Evolutionary conservation across 106 monocot genomes (phyloP).

Genomic region (Phalaenopsis aphrodite): DNA sequence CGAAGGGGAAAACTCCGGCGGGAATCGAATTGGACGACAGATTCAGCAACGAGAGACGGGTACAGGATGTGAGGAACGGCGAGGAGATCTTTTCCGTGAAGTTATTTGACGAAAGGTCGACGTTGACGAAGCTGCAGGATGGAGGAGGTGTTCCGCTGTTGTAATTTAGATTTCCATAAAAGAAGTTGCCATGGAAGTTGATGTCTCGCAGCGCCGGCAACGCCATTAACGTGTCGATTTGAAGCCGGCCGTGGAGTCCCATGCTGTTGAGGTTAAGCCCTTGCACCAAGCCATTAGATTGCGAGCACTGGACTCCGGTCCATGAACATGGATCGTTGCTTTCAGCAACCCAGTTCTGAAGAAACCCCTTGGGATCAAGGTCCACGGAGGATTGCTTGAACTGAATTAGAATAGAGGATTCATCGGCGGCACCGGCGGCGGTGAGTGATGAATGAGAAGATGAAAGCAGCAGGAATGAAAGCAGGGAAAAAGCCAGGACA

Average conservation of each 20-base stretch:
- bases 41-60: constrained; percentile 29
- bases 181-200: constrained; percentile 34
- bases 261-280: constrained; percentile 25
- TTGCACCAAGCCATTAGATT: constrained; percentile 17
- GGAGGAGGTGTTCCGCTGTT: constrained; percentile 4
- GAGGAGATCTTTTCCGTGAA: constrained; percentile 27
- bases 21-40: constrained; percentile 49
- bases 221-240: constrained; percentile 23
- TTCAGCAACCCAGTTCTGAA: constrained; percentile 25
- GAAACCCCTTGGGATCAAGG: constrained; percentile 18
- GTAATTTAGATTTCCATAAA: constrained; percentile 53
- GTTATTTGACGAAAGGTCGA: constrained; percentile 67
- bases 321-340: constrained; percentile 24
- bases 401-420: constrained; percentile 20
- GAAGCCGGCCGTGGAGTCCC: constrained; percentile 26
- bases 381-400: constrained; percentile 39
- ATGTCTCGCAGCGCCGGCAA: constrained; percentile 21
- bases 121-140: constrained; percentile 33
- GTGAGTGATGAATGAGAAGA: neutral
- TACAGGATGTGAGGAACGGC: constrained; percentile 36
- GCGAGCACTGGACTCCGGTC: constrained; percentile 34
- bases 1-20: constrained; percentile 46
- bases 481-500: constrained; percentile 4
- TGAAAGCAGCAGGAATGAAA: constrained; percentile 9
- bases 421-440: constrained; percentile 15